phyloP scores from a whole-genome alignment of 2,329 filamentous ascomycete species.

The Cercospora zeina region DNA sequence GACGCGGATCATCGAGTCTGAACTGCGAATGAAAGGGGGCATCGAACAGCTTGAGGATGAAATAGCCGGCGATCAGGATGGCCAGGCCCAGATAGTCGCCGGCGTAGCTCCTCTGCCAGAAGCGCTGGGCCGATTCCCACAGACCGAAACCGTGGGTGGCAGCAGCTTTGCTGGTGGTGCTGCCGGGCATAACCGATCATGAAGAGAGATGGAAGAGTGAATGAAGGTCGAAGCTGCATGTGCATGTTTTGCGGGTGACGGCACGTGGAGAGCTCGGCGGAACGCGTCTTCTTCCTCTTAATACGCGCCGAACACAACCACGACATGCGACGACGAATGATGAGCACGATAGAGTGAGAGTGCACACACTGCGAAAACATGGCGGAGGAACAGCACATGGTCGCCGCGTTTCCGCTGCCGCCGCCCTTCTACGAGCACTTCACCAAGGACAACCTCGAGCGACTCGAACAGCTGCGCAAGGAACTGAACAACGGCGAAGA shows the following conservation, averaged over 20 bases:
- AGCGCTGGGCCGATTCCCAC: constrained; percentile 29
- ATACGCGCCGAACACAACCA: not conserved
- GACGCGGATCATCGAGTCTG: constrained; percentile 76
- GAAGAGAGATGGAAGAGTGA: not conserved
- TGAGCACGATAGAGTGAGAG: not conserved
- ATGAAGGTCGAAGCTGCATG: not conserved
- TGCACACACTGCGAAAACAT: constrained; percentile 45
- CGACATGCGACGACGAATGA: not conserved
- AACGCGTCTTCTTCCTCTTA: not conserved
- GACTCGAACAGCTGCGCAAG: constrained; percentile 46
- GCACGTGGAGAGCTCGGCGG: constrained; percentile 17
- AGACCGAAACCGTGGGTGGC: constrained; percentile 21
- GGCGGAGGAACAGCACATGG: constrained; percentile 54
- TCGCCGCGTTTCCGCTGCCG: constrained; percentile 75
- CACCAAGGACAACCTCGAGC: constrained; percentile 69
- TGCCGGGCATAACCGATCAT: constrained; percentile 14
- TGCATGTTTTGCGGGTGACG: constrained; percentile 2
- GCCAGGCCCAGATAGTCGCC: constrained; percentile 82
- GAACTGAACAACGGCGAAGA: constrained; percentile 25
- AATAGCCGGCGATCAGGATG: constrained; percentile 67
- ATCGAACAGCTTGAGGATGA: constrained; percentile 63
- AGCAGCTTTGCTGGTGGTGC: constrained; percentile 19
- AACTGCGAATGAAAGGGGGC: constrained; percentile 96
- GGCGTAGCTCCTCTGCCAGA: constrained; percentile 71
- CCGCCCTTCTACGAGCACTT: constrained; percentile 90